These are phyloP conservation scores for Apiotrichum veenhuisii DNA, from an alignment of 1,284 basidiomycete genomes.

Conservation along the genomic window DNA sequence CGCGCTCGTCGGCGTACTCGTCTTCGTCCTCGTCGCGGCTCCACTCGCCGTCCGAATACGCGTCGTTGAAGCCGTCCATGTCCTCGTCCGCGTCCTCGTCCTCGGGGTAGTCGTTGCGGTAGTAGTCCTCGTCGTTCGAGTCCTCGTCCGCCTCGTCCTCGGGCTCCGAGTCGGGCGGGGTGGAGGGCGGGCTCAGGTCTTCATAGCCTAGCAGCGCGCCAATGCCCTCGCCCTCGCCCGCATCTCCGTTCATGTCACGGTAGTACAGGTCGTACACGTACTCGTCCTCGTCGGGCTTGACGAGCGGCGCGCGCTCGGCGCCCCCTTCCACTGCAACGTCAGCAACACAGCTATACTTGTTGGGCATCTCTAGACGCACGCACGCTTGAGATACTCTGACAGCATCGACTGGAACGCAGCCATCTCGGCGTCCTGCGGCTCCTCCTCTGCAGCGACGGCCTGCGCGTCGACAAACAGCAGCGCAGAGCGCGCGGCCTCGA, in stretches of 20 bases:
- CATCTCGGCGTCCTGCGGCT: slow-evolving; percentile 41
- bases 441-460: slow-evolving; percentile 27
- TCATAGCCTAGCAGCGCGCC: slow-evolving; percentile 36
- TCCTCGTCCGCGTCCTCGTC: slow-evolving; percentile 50
- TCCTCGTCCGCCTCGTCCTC: slow-evolving; percentile 52
- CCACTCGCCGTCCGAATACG: slow-evolving; percentile 30
- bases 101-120: slow-evolving; percentile 51
- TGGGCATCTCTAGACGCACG: too few relatives aligned
- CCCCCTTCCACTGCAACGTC: slow-evolving; percentile 17
- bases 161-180: slow-evolving; percentile 40
- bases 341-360: too few relatives aligned
- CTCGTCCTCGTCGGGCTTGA: slow-evolving; percentile 40
- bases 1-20: slow-evolving; percentile 24
- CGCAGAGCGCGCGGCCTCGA: slow-evolving; percentile 19
- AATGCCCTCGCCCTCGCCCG: slow-evolving; percentile 8
- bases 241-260: slow-evolving; percentile 28
- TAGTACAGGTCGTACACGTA: slow-evolving; percentile 52
- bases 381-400: slow-evolving; percentile 44
- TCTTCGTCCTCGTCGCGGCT: slow-evolving; percentile 28
- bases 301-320: not conserved
- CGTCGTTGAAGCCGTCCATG: slow-evolving; percentile 39
- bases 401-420: slow-evolving; percentile 49
- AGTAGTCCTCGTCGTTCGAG: slow-evolving; percentile 51
- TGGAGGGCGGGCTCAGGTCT: slow-evolving; percentile 37
- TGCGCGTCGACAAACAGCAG: slow-evolving; percentile 45